Evolutionary conservation across 768 basidiomycete genomes (phyloP).

Genomic region (Erythrobasidium yunnanense): DNA sequence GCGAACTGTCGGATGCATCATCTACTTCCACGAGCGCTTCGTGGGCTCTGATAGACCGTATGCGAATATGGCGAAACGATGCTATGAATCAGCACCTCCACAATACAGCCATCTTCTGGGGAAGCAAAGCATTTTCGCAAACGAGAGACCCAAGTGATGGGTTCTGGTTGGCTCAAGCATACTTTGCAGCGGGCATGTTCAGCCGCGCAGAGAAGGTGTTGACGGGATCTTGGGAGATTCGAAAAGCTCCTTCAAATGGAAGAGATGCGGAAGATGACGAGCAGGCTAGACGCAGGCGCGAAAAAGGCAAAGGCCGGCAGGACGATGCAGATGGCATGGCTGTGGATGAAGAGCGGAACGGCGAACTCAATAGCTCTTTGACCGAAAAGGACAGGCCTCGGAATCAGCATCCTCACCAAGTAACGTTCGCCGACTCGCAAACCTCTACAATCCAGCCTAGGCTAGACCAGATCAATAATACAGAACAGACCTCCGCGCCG

Average conservation of each 20-base stretch:
- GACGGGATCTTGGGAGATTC: slow-evolving; percentile 42
- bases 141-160: slow-evolving; percentile 95
- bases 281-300: not conserved
- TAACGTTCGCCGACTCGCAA: not conserved
- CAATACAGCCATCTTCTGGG: slow-evolving; percentile 96
- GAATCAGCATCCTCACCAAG: no score
- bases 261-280: not conserved
- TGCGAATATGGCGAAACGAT: slow-evolving; percentile 94
- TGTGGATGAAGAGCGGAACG: not conserved
- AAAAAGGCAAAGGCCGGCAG: not conserved
- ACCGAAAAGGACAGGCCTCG: no score
- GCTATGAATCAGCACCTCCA: slow-evolving; percentile 97
- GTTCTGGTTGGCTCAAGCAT: slow-evolving; percentile 96
- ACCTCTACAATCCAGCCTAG: not conserved
- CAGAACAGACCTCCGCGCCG: not conserved
- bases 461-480: not conserved
- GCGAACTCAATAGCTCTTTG: not conserved
- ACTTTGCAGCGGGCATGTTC: slow-evolving; percentile 92
- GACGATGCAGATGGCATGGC: not conserved
- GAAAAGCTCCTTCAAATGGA: not conserved
- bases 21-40: not conserved
- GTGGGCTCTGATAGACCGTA: slow-evolving; percentile 74
- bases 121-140: slow-evolving; percentile 90
- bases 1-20: not conserved
- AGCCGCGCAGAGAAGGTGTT: slow-evolving; percentile 84